Base-by-base conservation (phyloP, 2,329 filamentous ascomycete genomes). In the Aureobasidium sp. region DNA sequence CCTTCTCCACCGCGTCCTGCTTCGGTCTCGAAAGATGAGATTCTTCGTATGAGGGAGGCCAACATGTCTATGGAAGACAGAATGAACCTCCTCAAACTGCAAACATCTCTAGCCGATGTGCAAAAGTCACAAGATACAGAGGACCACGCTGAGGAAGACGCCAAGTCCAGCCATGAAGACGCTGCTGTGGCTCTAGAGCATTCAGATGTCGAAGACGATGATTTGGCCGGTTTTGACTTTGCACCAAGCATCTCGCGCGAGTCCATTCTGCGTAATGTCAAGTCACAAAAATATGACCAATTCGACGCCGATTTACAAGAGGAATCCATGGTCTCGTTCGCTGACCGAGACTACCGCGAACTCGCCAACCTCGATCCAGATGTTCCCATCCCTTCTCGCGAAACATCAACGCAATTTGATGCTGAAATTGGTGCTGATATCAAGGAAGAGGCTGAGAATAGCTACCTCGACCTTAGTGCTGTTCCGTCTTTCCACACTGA, bases 251-350 rank as follows among this genome's bases (percentile, higher is more conserved):
- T 97, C 70, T 97, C 93, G 9, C 85, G 93, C 41, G 94, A 97
- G 72, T 96, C 92, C 0, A 97, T 97, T 68, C 79, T 97, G 68
- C 87, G 90, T 59, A 91, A 93, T 65, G 87, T 97, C 61, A 90
- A 94, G 72, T 90, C 73, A 72, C 78, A 74, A 64, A 78, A 77
- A 52, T 79, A 82, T 48, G 83, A 86, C 22, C 74, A 78, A 9
- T 74, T 75, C 9, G 73, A 78, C 31, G 69, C 68, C n/a, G 66
- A 68, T 22, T 68, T 70, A 11, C 67, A 65, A 39, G 66, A 63
- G 76, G 79, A 63, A 80, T 85, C 60, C 84, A 86, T 4, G 83
- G 61, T 86, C 62, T 87, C 84, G 65, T 82, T 83, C 68, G 84
- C 87, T 44, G 62, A 67, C 36, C 63, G 63, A 42, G 64, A 65